Evolutionary conservation across 2,329 filamentous ascomycete genomes (phyloP), one percentile per base, ranked within the genome.

Genomic region (Aspergillus latus): DNA sequence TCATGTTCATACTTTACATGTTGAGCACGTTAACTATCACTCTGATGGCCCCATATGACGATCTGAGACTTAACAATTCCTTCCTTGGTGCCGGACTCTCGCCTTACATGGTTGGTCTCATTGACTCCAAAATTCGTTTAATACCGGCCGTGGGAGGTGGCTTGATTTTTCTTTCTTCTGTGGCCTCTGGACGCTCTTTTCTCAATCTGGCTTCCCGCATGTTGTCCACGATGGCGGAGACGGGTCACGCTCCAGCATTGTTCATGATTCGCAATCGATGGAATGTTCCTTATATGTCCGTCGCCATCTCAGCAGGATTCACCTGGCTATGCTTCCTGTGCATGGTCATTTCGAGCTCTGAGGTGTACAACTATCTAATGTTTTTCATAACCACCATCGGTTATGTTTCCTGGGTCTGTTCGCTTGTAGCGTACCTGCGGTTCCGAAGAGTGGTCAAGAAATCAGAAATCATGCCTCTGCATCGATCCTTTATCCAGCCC

Each of bases 141-240:
- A 79, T 90, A 3, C 83, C 85, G 1, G 76, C 83, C 58, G 84
- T 92, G 66, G 85, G 91, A 77, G 92, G 92, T 68, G 84, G 84
- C 15, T 83, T 91, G 13, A 83, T 93, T 6, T 78, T 92, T 16
- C 88, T 89, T 0, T 89, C 88, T 4, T 89, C 92, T 3, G 83
- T 92, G 59, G 89, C 88, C 0, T 89, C 89, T 7, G 89, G 87
- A 62, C 90, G 88, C 74, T 88, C 88, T 11, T 89, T 90, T 72
- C 82, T 92, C 54, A 89, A 88, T 74, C 87, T 86, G 7, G 84
- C 85, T 58, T 87, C 84, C 61, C 85, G 87, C 44, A 84, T 87
- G 48, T 77, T 90, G 51, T 78, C 87, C 56, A 84, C 83, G 29
- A 78, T 90, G 34, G 84, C 87, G 30, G 77, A 84, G 36, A 82